Conservation (phyloP, 305 asterid species). For the Coffea humblotiana region DNA sequence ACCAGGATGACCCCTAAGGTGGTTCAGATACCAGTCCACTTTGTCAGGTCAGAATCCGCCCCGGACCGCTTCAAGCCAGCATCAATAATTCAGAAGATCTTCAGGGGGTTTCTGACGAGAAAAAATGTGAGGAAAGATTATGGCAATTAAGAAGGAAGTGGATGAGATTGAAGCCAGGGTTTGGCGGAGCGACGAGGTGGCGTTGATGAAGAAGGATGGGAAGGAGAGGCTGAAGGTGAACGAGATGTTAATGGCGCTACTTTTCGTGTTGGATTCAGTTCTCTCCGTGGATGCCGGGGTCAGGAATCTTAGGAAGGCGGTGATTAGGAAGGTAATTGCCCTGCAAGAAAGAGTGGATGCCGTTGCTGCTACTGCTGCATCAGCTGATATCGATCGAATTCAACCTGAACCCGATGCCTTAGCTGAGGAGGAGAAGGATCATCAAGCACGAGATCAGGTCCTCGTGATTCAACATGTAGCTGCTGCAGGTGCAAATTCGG, state of each 20-base stretch:
- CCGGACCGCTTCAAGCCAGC: constrained; percentile 30
- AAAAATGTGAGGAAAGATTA: constrained; percentile 56
- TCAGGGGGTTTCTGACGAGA: constrained; percentile 68
- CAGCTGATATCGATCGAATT: background rate
- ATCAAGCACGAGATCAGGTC: no score
- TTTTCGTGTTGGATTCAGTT: constrained; percentile 65
- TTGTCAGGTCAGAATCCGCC: constrained; percentile 33
- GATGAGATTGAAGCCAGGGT: constrained; percentile 57
- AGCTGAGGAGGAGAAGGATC: no score
- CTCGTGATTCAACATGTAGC: no score
- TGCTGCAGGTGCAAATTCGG: no score
- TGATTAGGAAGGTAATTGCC: constrained; percentile 59
- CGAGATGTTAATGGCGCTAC: constrained; percentile 67
- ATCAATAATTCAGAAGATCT: constrained; percentile 63
- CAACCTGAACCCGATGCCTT: background rate
- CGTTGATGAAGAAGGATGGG: constrained; percentile 38
- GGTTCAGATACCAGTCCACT: constrained; percentile 61
- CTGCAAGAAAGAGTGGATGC: constrained; percentile 72
- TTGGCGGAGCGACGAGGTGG: constrained; percentile 31
- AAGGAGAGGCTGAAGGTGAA: constrained; percentile 63
- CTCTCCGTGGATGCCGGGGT: constrained; percentile 60
- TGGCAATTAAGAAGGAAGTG: constrained; percentile 43
- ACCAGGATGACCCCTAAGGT: constrained; percentile 30
- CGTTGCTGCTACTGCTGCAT: constrained; percentile 17
- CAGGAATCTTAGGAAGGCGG: constrained; percentile 60